Conservation (phyloP, 345 rosid species). For the Gossypium longicalyx region DNA sequence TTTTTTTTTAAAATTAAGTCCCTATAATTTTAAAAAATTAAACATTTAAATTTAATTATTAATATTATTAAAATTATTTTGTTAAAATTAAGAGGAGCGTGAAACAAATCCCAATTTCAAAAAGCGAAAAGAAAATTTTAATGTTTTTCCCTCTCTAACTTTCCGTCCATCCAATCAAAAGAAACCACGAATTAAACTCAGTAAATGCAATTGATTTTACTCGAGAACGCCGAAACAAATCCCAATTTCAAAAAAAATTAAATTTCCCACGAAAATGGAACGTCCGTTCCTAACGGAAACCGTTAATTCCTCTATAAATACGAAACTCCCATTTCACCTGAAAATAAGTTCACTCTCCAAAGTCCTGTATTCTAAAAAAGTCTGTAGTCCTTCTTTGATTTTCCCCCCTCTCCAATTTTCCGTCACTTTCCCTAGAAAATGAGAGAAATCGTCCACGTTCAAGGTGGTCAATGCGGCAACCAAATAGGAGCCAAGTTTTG, state of each 20-base stretch:
- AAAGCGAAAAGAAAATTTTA: no score
- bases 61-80: no score
- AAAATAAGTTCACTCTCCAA: no score
- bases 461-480: conserved; percentile 75
- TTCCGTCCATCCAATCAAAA: not conserved
- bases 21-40: no score
- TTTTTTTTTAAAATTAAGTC: no score
- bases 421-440: conserved; percentile 3
- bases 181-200: not conserved
- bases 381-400: no score
- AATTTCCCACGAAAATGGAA: conserved; percentile 25
- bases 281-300: conserved; percentile 20
- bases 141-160: no score
- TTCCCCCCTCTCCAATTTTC: not conserved
- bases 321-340: not conserved
- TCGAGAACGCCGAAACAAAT: not conserved
- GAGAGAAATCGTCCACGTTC: conserved; percentile 56
- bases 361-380: not conserved
- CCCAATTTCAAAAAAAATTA: conserved; percentile 25
- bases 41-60: no score
- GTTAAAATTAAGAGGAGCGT: no score
- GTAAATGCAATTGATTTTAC: not conserved
- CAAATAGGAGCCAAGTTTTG: conserved; percentile 53
- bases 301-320: conserved; percentile 11
- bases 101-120: no score